These are phyloP conservation scores for Ophiostoma ulmi DNA, from an alignment of 2,329 filamentous ascomycete genomes.

Conservation along the genomic window DNA sequence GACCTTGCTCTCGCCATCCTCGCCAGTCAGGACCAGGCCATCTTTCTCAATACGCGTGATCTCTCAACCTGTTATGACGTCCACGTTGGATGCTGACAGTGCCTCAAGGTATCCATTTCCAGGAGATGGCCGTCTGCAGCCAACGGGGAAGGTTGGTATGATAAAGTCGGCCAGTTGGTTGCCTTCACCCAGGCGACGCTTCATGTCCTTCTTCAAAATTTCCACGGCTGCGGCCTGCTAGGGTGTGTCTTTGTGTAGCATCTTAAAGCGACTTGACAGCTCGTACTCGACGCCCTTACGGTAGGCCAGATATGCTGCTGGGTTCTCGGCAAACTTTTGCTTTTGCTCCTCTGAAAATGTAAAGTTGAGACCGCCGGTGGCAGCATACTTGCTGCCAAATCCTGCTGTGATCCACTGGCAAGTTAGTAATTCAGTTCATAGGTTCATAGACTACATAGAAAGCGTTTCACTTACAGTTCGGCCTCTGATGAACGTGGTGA, in stretches of 20 bases:
- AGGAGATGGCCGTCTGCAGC: slow-evolving; percentile 41
- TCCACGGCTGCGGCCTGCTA: slow-evolving; percentile 22
- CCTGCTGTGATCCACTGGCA: slow-evolving; percentile 56
- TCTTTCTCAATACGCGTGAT: slow-evolving; percentile 37
- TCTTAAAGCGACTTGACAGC: slow-evolving; percentile 49
- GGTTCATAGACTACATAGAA: background rate
- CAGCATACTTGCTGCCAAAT: slow-evolving; percentile 35
- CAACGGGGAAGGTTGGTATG: slow-evolving; percentile 33
- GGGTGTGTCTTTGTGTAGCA: slow-evolving; percentile 29
- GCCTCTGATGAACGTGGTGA: slow-evolving; percentile 27
- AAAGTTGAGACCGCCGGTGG: slow-evolving; percentile 6
- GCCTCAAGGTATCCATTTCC: slow-evolving; percentile 42
- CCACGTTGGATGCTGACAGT: slow-evolving; percentile 42
- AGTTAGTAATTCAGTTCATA: background rate
- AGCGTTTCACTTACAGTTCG: slow-evolving; percentile 4
- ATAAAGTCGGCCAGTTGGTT: slow-evolving; percentile 21
- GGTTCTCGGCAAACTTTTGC: slow-evolving; percentile 46
- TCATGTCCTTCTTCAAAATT: slow-evolving; percentile 23
- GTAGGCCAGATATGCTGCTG: slow-evolving; percentile 49
- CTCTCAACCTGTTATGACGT: slow-evolving; percentile 35
- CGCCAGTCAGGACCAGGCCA: slow-evolving; percentile 31
- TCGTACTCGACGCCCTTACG: slow-evolving; percentile 46
- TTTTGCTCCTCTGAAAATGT: slow-evolving; percentile 40
- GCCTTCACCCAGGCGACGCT: slow-evolving; percentile 23
- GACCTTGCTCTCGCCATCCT: slow-evolving; percentile 32